A percentile compares a stretch with the other conserved stretches of the same genome.
Conservation (phyloP, 2,329 filamentous ascomycete genomes). For the Calonectria multiphialidica region DNA sequence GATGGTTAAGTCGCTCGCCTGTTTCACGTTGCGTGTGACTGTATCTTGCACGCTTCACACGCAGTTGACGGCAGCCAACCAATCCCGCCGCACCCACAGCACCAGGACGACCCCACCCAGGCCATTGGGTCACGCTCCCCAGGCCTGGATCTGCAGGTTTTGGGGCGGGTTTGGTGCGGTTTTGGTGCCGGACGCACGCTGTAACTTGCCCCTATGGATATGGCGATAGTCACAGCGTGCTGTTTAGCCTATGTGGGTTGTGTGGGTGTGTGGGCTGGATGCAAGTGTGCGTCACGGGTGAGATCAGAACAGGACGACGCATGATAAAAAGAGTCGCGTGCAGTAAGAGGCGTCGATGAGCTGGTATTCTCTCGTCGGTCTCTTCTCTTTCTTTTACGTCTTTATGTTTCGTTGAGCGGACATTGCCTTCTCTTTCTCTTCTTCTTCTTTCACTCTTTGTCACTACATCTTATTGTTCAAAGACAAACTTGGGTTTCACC, state of each 20-base stretch:
- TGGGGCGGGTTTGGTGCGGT: no score
- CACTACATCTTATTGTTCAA: background rate
- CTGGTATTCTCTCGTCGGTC: background rate
- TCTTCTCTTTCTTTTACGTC: background rate
- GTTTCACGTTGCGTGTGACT: conserved; percentile 19
- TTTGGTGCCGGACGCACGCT: background rate
- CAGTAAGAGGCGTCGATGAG: background rate
- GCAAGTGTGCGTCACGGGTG: conserved; percentile 16
- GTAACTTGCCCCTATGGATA: background rate
- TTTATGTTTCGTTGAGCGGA: background rate
- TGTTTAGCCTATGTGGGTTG: background rate
- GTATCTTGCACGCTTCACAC: background rate
- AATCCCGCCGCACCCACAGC: conserved; percentile 6
- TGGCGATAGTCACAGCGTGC: background rate
- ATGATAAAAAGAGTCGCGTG: conserved; percentile 22
- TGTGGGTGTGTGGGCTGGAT: background rate
- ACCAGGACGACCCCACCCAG: conserved; percentile 10
- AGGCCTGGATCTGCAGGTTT: background rate
- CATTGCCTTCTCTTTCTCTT: background rate
- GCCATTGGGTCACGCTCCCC: conserved; percentile 20
- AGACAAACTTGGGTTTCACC: background rate
- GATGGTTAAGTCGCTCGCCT: background rate
- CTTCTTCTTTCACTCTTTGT: background rate
- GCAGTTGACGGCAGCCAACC: conserved; percentile 18
- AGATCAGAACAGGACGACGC: background rate